These are phyloP conservation scores for Vaccinium vitisidaea DNA, from an alignment of 148 eudicot genomes.

Conservation along the genomic window DNA sequence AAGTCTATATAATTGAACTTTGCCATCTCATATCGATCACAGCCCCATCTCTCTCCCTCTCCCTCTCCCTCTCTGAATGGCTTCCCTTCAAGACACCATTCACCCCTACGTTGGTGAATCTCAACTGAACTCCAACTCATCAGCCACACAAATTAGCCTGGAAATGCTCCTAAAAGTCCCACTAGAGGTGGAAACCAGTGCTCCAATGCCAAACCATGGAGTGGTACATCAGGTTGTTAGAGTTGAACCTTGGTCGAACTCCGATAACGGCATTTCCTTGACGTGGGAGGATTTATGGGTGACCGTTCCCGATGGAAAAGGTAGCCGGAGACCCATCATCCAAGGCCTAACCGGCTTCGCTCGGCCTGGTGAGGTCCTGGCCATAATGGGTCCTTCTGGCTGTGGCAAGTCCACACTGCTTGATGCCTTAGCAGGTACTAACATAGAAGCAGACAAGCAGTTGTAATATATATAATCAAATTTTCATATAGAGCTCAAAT, in stretches of 20 bases:
- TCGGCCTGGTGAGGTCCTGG: slow-evolving; percentile 17
- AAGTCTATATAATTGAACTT: background rate
- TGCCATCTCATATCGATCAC: background rate
- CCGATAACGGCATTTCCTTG: slow-evolving; percentile 10
- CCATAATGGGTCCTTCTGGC: slow-evolving; percentile 25
- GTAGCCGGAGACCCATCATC: slow-evolving; percentile 16
- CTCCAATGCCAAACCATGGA: background rate
- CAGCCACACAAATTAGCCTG: background rate
- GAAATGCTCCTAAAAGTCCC: background rate
- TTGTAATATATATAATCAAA: too few species aligned
- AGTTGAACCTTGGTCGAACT: background rate
- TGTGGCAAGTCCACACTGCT: slow-evolving; percentile 24
- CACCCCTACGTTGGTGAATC: background rate
- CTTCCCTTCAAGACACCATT: background rate
- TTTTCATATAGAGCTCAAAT: too few species aligned
- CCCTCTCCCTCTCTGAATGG: background rate
- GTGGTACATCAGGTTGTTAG: too few species aligned
- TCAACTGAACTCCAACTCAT: background rate
- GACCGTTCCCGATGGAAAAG: slow-evolving; percentile 13
- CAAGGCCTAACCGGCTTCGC: slow-evolving; percentile 15
- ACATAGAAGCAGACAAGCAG: background rate
- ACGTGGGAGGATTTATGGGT: slow-evolving; percentile 25
- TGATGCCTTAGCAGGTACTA: slow-evolving; percentile 22
- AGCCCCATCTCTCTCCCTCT: background rate
- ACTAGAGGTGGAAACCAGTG: slow-evolving; percentile 11